Evolutionary conservation across 768 basidiomycete species (phyloP).

Genomic region (Auricularia sp.): DNA sequence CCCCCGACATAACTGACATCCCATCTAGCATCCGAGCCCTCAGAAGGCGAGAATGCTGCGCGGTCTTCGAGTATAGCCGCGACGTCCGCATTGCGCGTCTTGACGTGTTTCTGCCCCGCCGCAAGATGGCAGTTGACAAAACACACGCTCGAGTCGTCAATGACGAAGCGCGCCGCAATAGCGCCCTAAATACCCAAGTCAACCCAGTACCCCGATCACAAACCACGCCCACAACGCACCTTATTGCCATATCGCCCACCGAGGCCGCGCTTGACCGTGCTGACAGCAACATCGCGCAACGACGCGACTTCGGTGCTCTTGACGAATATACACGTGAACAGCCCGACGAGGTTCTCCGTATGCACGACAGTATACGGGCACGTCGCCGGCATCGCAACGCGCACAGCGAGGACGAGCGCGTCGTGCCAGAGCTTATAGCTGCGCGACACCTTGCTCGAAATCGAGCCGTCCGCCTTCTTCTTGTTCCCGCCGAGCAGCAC

Average conservation of each 20-base stretch:
- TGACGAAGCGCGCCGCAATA: constrained; percentile 78
- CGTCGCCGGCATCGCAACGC: constrained; percentile 61
- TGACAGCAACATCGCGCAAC: constrained; percentile 62
- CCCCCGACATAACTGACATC: constrained; percentile 72
- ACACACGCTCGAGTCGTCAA: constrained; percentile 89
- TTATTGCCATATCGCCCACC: constrained; percentile 93
- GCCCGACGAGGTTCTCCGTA: constrained; percentile 82
- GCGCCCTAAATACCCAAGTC: constrained; percentile 49
- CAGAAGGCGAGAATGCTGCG: constrained; percentile 43
- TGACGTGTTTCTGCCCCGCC: constrained; percentile 79
- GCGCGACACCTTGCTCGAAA: constrained; percentile 65
- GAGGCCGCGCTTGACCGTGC: constrained; percentile 86
- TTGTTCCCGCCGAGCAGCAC: constrained; percentile 70
- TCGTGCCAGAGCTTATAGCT: constrained; percentile 90
- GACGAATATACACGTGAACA: constrained; percentile 54
- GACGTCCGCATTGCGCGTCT: constrained; percentile 78
- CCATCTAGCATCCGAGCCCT: constrained; percentile 34
- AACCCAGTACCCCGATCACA: background rate
- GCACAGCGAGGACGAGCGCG: constrained; percentile 59
- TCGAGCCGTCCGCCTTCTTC: constrained; percentile 45
- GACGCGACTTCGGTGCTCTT: constrained; percentile 49
- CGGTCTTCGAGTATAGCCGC: constrained; percentile 81
- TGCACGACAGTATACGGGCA: constrained; percentile 71
- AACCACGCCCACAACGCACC: constrained; percentile 32
- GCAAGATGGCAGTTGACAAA: constrained; percentile 96